Evolutionary conservation across 352 stramenopile species (phyloP).

Genomic region (Vaucheria bursata): DNA sequence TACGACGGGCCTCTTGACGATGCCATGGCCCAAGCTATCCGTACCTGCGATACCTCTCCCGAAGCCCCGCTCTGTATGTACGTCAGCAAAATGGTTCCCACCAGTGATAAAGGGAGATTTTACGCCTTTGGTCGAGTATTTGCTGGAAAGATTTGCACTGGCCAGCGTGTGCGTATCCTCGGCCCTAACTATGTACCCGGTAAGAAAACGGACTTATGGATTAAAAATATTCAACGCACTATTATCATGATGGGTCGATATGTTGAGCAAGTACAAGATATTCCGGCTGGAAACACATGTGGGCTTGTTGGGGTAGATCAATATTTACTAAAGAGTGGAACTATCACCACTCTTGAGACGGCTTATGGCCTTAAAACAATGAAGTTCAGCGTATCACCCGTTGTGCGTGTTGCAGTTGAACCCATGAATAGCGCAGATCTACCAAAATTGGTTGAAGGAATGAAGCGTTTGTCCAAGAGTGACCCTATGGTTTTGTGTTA

Average conservation of each 20-base stretch:
- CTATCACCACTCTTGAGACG: constrained; percentile 94
- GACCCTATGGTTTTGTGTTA: constrained; percentile 99
- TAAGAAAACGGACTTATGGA: constrained; percentile 98
- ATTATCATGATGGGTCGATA: constrained; percentile 97
- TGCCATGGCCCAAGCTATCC: constrained; percentile 89
- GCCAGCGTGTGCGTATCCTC: constrained; percentile 97
- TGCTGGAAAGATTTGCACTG: constrained; percentile 94
- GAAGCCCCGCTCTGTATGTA: constrained; percentile 84
- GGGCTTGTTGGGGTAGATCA: constrained; percentile 97
- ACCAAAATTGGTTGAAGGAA: constrained; percentile 98
- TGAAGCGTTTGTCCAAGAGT: constrained; percentile 99
- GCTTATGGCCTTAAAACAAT: constrained; percentile 98
- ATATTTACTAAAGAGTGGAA: constrained; percentile 99
- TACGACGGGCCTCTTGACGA: constrained; percentile 98
- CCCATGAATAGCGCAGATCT: constrained; percentile 97
- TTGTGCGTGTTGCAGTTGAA: constrained; percentile 98
- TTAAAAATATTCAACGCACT: constrained; percentile 99
- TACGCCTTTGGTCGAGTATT: constrained; percentile 99
- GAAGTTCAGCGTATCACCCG: constrained; percentile 99
- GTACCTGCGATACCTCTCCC: constrained; percentile 87
- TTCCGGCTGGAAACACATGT: constrained; percentile 98
- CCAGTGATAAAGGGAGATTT: constrained; percentile 94
- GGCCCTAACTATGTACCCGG: constrained; percentile 98
- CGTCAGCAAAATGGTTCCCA: constrained; percentile 99
- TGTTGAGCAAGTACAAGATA: constrained; percentile 75